phyloP scores from a whole-genome alignment of 345 rosid genomes.

The Gossypium raimondii region DNA sequence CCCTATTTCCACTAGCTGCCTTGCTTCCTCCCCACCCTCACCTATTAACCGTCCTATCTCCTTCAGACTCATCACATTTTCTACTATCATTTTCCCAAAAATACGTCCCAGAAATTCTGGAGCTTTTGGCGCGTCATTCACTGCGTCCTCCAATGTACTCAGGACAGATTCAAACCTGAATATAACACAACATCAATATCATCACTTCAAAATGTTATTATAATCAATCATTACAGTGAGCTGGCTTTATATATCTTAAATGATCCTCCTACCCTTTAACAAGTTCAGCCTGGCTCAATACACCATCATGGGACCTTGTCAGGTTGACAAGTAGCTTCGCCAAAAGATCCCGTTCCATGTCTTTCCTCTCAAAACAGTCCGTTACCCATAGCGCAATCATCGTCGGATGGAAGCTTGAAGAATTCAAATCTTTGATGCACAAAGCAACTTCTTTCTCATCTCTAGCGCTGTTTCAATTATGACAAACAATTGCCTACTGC shows the following conservation, averaged over 20 bases:
- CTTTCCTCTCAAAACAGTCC: conserved; percentile 95
- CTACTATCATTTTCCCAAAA: conserved; percentile 48
- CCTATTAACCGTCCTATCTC: conserved; percentile 53
- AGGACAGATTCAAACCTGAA: conserved; percentile 74
- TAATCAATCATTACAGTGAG: not conserved
- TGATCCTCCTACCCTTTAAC: conserved; percentile 57
- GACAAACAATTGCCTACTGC: not conserved
- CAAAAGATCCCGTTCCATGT: conserved; percentile 76
- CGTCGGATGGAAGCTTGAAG: conserved; percentile 73
- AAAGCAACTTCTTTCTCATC: conserved; percentile 79
- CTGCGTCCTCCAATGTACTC: conserved; percentile 71
- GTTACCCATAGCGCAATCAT: conserved; percentile 90
- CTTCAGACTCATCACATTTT: conserved; percentile 42
- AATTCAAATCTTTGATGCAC: conserved; percentile 83
- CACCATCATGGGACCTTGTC: conserved; percentile 42
- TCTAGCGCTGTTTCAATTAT: conserved; percentile 48
- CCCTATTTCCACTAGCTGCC: conserved; percentile 51
- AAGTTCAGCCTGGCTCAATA: conserved; percentile 49
- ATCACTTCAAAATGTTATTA: not conserved
- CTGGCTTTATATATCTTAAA: not conserved
- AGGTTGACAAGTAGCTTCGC: conserved; percentile 75
- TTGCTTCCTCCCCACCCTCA: conserved; percentile 71
- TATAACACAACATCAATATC: not conserved
- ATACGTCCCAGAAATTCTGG: conserved; percentile 74
- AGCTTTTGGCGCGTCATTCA: conserved; percentile 91